Evolutionary conservation across 176 grass and related monocot species (phyloP), one percentile per base, ranked within the genome.

Genomic region (Bolboschoenus planiculmis): DNA sequence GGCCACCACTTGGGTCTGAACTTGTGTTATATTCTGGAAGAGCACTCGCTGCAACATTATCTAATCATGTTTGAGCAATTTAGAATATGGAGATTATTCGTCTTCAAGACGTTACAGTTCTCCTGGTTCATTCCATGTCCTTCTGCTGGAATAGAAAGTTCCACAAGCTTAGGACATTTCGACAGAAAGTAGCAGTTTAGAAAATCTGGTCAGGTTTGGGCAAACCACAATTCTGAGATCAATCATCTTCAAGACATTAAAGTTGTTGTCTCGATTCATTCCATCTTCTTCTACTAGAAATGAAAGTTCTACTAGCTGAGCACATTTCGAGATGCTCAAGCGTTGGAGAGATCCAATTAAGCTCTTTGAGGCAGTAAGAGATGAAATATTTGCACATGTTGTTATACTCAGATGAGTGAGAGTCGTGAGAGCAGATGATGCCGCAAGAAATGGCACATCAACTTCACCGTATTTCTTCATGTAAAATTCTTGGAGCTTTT

Each of bases 381-480:
- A 56, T 71, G 24, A 47, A 39, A 88, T 83, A 18, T 88, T 44
- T 79, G 42, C 60, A 56, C 70, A 88, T 7, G 44, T 50, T 50
- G 78, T 31, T 72, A 90, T 62, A 43, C 48, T 0, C 20, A 87
- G 48, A 3, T 4, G 3, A n/a, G 1, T 55, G 39, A 90, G 68
- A 51, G 37, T 85, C 21, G 20, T 79, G 30, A 88, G 68, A 64
- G 48, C 57, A 29, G 44, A 71, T 86, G 87, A 56, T 20, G 83
- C 84, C 10, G 64, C 4, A 16, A 74, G 13, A 7, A 91, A 34
- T 79, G 40, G 33, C 29, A 27, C 7, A 60, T 91, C 83, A 71
- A 84, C 66, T 78, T 64, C 79, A 56, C 79, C 79, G 18, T 78
- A 85, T 2, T 39, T 82, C 11, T 36, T 73, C 3, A 90, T 63